phyloP scores from a whole-genome alignment of 495 filamentous ascomycete species.

The Arthonia radiata region DNA sequence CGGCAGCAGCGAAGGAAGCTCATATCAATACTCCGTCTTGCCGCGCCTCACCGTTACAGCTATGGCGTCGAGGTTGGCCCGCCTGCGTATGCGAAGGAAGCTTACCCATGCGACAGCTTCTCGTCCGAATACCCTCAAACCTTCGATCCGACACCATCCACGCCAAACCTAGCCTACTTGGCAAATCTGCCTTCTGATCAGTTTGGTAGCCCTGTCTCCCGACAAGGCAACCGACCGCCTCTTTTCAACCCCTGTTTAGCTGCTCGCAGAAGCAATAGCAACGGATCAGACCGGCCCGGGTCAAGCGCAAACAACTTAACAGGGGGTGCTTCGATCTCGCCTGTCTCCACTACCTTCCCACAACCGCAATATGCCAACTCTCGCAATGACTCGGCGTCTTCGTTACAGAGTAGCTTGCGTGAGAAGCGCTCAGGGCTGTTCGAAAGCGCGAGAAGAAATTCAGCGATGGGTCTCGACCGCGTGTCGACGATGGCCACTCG shows the following conservation, averaged over 20 bases:
- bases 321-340: slow-evolving; percentile 47
- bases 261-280: slow-evolving; percentile 37
- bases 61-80: slow-evolving; percentile 71
- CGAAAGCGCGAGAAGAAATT: slow-evolving; percentile 67
- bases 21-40: slow-evolving; percentile 61
- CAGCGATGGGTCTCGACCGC: slow-evolving; percentile 29
- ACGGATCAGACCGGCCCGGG: slow-evolving; percentile 45
- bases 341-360: slow-evolving; percentile 53
- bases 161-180: slow-evolving; percentile 56
- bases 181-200: slow-evolving; percentile 69
- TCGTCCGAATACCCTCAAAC: slow-evolving; percentile 63
- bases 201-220: slow-evolving; percentile 35
- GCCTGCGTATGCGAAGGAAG: slow-evolving; percentile 80
- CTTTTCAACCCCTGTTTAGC: slow-evolving; percentile 85
- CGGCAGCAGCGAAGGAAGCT: slow-evolving; percentile 79
- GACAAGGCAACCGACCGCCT: slow-evolving; percentile 19
- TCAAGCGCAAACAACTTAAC: slow-evolving; percentile 53
- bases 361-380: slow-evolving; percentile 51
- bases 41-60: slow-evolving; percentile 70
- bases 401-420: slow-evolving; percentile 55
- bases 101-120: slow-evolving; percentile 72
- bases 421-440: slow-evolving; percentile 94
- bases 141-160: slow-evolving; percentile 41
- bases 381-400: slow-evolving; percentile 75
- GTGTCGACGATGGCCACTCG: slow-evolving; percentile 17